Percentiles rank a stretch among this genome's conserved stretches.
phyloP scores from a whole-genome alignment of 2,329 filamentous ascomycete species.

The Rhynchosporium agropyri region DNA sequence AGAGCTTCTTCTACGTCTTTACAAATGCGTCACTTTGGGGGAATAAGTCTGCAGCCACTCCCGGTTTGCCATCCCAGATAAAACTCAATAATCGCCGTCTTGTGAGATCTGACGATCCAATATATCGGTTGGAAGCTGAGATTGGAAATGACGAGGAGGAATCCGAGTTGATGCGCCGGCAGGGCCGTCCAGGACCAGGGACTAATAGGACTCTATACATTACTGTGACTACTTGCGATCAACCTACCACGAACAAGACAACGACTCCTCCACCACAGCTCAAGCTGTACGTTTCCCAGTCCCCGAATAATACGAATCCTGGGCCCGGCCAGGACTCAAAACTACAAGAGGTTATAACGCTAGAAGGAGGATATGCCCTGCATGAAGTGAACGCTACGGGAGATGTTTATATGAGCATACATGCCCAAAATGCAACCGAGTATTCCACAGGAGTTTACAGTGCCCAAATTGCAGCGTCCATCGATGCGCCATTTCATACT shows the following conservation, averaged over 20 bases:
- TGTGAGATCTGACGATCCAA: constrained; percentile 12
- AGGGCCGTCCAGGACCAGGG: constrained; percentile 25
- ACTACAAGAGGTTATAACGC: constrained; percentile 31
- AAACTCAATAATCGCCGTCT: constrained; percentile 30
- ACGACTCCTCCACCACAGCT: constrained; percentile 67
- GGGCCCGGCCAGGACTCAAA: constrained; percentile 52
- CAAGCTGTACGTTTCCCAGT: constrained; percentile 74
- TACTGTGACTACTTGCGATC: constrained; percentile 82
- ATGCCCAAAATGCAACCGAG: constrained; percentile 63
- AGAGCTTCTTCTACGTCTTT: constrained; percentile 66
- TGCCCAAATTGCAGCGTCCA: constrained; percentile 80
- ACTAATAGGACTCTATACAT: constrained; percentile 61
- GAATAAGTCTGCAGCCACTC: constrained; percentile 43
- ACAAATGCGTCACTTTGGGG: constrained; percentile 56
- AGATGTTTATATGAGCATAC: constrained; percentile 76
- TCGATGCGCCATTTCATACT: constrained; percentile 75
- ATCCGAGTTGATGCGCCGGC: constrained; percentile 26
- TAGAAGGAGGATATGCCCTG: constrained; percentile 46
- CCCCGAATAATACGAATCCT: constrained; percentile 63
- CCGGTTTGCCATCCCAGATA: constrained; percentile 43
- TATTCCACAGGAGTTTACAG: constrained; percentile 67
- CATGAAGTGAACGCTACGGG: constrained; percentile 61
- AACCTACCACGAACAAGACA: constrained; percentile 55
- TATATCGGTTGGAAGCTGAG: constrained; percentile 14
- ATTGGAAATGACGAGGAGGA: constrained; percentile 26